Evolutionary conservation across 2,329 filamentous ascomycete genomes (phyloP), one percentile per base, ranked within the genome.

Genomic region (Westerdykella aurantiaca): DNA sequence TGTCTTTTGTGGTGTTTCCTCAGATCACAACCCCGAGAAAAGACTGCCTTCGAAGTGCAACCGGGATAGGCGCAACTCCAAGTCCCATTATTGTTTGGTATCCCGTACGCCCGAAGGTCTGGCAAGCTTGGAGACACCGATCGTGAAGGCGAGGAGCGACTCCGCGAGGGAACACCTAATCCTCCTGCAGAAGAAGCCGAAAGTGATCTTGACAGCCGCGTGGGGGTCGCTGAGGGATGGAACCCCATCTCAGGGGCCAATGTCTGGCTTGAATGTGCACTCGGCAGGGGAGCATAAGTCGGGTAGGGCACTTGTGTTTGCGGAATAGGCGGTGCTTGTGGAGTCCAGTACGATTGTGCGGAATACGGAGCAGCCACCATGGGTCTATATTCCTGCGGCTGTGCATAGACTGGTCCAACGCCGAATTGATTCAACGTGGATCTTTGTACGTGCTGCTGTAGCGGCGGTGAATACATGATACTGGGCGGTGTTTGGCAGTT

Each of bases 1-100:
- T 82, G 79, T 12, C 79, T 70, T 57, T 81, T 80, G 67, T 76
- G 80, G 56, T 82, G 79, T 55, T 82, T 82, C 22, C 79, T 71
- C 14, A 82, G 66, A 58, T 82, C 79, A 56, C 79, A 82, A 25
- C 77, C 78, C 37, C 79, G 71, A 6, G 73, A 75, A 60, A 82
- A 82, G 1, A 73, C 65, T 2, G 78, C 75, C 47, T 72, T 72
- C 35, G 78, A 81, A n/a, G 76, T 73, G 60, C 79, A 82, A 12
- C 74, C 76, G 1, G 76, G 77, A 54, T 78, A 78, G 4, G 73
- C 74, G 57, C 79, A 82, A 38, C 74, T 75, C 78, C 78, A 82
- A 45, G 71, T 75, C 31, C 71, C 70, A 39, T 72, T 66, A 46
- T 69, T 64, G 51, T 72, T 73, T 11, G 64, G 63, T 44, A 62